Percentiles rank a stretch among this genome's conserved stretches.
These are phyloP conservation scores for Rhizodiscina lignyota DNA, from an alignment of 495 filamentous ascomycete genomes.

Conservation along the genomic window DNA sequence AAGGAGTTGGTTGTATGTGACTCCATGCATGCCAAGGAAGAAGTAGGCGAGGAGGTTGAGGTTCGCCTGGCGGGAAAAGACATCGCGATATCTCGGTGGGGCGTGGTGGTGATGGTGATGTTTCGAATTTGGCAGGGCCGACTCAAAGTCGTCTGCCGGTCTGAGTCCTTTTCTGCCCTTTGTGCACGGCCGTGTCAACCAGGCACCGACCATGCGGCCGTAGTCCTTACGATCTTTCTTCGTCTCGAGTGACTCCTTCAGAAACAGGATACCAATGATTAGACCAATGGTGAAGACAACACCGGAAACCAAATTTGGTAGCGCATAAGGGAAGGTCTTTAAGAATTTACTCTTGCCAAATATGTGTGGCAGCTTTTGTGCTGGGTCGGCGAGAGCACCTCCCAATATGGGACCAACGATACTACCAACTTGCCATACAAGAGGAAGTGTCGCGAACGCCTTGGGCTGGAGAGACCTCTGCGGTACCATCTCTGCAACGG, in stretches of 20 bases:
- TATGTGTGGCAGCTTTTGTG: not conserved
- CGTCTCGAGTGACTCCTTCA: constrained; percentile 1
- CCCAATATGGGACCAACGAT: constrained; percentile 1
- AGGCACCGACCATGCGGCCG: not conserved
- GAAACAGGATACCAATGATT: constrained; percentile 1
- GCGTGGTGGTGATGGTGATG: no score
- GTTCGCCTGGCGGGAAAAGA: not conserved
- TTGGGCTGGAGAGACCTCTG: not conserved
- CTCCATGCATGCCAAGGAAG: not conserved
- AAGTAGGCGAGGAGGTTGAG: not conserved
- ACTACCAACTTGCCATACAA: constrained; percentile 1
- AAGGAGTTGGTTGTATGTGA: not conserved
- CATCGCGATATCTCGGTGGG: not conserved
- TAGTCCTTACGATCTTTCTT: not conserved
- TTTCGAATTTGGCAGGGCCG: no score
- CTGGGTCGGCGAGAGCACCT: not conserved
- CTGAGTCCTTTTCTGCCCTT: not conserved
- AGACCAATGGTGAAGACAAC: not conserved
- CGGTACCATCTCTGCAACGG: not conserved
- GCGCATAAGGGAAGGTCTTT: not conserved
- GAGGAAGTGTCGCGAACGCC: not conserved
- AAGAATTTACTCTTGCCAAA: constrained; percentile 1
- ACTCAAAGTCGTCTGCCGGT: not conserved
- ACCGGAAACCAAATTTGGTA: not conserved
- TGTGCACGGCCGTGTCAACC: not conserved